Evolutionary conservation across 1,284 basidiomycete genomes (phyloP), one percentile per base, ranked within the genome.

Genomic region (Inonotus hispidus): DNA sequence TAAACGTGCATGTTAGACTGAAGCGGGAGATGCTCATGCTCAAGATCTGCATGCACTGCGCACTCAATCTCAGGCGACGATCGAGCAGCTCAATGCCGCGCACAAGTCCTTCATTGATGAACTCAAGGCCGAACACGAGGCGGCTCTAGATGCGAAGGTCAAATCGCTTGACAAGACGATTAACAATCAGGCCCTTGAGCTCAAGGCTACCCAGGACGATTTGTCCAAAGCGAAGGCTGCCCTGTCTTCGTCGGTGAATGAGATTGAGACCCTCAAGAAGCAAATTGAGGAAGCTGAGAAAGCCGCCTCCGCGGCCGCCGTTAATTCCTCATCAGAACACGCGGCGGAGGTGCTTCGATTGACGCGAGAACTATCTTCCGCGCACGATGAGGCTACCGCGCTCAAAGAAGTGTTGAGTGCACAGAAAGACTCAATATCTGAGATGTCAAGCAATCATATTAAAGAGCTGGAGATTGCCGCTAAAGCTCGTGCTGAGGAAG

Each of bases 171-270:
- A 88, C 71, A 89, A 92, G 74, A 79, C 83, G 68, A 79, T 90
- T 58, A 77, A 75, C 56, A 81, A 73, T 59, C 76, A 85, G 65
- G 81, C 73, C 56, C 72, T 91, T 41, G 88, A 93, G 67, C 80
- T 92, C 53, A 90, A 87, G 69, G 91, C 89, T 8, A 90, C 91
- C 0, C 83, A 86, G 67, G 90, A 92, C 63, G 91, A 92, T 68
- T 82, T 93, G 41, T 70, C 78, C 1, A 92, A 91, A 74, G 79
- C 88, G 7, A 93, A 92, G 72, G 70, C 79, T 1, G 73, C 79
- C 16, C 69, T 83, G 13, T 79, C 83, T 21, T 65, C 78, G 4
- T 75, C 82, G 49, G 77, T 77, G 19, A 70, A 77, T 2, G 87
- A 90, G 66, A 72, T 83, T 13, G 80, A 81, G 59, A 75, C 65